Conservation (phyloP, 2,329 filamentous ascomycete species). For the Monilinia laxa region DNA sequence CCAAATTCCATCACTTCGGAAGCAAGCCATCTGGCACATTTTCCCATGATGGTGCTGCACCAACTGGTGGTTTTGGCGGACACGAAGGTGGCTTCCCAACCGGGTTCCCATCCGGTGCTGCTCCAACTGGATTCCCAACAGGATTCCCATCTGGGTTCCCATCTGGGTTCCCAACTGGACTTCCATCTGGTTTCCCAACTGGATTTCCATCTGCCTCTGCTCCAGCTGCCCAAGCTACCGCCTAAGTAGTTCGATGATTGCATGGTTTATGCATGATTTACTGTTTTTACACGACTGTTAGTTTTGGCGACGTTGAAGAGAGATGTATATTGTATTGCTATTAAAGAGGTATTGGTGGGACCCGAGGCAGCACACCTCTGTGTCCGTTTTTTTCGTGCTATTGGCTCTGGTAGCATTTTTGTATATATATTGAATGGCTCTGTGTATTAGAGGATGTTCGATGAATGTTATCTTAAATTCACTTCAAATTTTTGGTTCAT, state of each 20-base stretch:
- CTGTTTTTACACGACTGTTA: background rate
- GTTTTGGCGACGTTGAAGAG: constrained; percentile 3
- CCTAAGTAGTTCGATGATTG: constrained; percentile 3
- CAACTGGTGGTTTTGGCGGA: constrained; percentile 8
- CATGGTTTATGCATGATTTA: background rate
- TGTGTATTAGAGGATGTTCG: background rate
- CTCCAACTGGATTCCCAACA: background rate
- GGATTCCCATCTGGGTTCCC: background rate
- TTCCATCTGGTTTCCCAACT: constrained; percentile 3
- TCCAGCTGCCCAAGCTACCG: background rate
- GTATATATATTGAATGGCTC: constrained; percentile 11
- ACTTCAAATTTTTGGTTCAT: background rate
- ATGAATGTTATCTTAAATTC: background rate
- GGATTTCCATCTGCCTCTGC: constrained; percentile 2
- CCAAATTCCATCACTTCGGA: no score
- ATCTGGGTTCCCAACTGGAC: background rate
- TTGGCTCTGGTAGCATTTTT: constrained; percentile 12
- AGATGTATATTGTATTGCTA: background rate
- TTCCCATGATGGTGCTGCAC: background rate
- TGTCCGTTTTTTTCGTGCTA: constrained; percentile 16
- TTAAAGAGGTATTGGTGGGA: background rate
- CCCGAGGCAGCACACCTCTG: constrained; percentile 7
- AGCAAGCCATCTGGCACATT: background rate
- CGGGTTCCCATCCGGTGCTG: background rate
- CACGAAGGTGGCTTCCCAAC: background rate